A percentile compares a stretch with the other conserved stretches of the same genome.
Conservation (phyloP, 1,284 basidiomycete genomes). For the Cutaneotrichosporon sp. region DNA sequence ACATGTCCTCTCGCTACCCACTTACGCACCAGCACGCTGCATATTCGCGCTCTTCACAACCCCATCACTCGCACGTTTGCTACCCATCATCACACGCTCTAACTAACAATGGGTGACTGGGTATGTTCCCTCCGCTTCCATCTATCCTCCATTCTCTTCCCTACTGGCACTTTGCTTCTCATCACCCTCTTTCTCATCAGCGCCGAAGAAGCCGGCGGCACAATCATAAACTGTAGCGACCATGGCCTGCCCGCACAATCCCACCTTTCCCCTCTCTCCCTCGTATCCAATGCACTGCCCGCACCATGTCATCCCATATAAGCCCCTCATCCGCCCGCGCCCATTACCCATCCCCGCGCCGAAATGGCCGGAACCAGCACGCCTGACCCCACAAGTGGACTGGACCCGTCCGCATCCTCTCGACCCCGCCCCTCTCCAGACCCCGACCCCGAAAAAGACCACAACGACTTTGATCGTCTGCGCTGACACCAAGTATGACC, state of each 20-base stretch:
- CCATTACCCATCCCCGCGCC: background rate
- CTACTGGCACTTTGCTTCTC: background rate
- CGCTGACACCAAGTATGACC: constrained; percentile 6
- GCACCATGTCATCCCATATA: background rate
- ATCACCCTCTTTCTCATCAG: background rate
- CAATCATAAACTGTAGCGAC: background rate
- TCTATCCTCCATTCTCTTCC: background rate
- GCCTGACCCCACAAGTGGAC: background rate
- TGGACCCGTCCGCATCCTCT: background rate
- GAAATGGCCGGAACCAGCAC: background rate
- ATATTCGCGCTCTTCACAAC: background rate
- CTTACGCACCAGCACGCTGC: background rate
- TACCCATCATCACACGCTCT: background rate
- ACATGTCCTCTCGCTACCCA: background rate
- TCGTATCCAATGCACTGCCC: background rate
- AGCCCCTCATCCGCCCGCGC: background rate
- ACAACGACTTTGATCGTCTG: background rate
- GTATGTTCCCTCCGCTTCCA: background rate
- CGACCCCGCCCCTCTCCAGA: background rate
- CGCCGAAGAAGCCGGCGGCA: background rate
- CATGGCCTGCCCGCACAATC: background rate
- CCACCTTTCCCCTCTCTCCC: background rate
- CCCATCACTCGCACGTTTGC: background rate
- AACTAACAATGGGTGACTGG: background rate
- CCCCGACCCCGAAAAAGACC: background rate